These are phyloP conservation scores for Hura crepitans DNA, from an alignment of 441 rosid genomes.

Conservation along the genomic window DNA sequence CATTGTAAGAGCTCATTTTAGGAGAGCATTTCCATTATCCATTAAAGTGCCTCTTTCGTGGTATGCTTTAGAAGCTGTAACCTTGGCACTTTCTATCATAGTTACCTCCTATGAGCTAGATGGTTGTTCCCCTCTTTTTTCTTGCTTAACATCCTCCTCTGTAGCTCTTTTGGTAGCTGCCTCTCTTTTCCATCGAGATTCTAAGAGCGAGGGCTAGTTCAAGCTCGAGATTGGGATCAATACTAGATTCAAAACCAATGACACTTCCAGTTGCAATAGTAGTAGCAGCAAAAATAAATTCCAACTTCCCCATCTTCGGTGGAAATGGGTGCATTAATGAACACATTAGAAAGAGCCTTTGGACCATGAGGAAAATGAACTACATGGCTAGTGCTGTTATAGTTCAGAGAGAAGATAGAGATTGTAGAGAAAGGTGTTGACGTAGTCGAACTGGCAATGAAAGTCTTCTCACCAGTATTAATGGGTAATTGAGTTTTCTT, in stretches of 20 bases:
- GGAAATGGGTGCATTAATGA: constrained; percentile 78
- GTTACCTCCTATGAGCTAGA: constrained; percentile 49
- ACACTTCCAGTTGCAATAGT: constrained; percentile 49
- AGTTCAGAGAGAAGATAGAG: too few relatives aligned
- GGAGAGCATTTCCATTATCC: constrained; percentile 48
- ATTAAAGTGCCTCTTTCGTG: constrained; percentile 35
- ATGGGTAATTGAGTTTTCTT: too few relatives aligned
- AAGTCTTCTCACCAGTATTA: too few relatives aligned
- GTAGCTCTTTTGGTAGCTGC: constrained; percentile 81
- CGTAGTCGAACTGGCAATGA: too few relatives aligned
- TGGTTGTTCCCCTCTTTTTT: constrained; percentile 45
- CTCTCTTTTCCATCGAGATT: constrained; percentile 82
- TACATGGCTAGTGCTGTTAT: constrained; percentile 82
- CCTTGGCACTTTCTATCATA: constrained; percentile 28
- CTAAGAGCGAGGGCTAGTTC: constrained; percentile 82
- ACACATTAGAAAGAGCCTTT: constrained; percentile 81
- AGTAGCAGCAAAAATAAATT: constrained; percentile 62
- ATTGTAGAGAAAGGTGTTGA: too few relatives aligned
- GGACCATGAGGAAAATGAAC: constrained; percentile 88
- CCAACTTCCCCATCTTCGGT: constrained; percentile 71
- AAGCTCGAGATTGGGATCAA: constrained; percentile 80
- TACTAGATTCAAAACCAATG: constrained; percentile 58
- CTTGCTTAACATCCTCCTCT: constrained; percentile 52
- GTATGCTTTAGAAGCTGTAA: constrained; percentile 22
- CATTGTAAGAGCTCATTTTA: constrained; percentile 56